Base-by-base conservation (phyloP, 2,329 filamentous ascomycete species). In the Diaporthe sp. region DNA sequence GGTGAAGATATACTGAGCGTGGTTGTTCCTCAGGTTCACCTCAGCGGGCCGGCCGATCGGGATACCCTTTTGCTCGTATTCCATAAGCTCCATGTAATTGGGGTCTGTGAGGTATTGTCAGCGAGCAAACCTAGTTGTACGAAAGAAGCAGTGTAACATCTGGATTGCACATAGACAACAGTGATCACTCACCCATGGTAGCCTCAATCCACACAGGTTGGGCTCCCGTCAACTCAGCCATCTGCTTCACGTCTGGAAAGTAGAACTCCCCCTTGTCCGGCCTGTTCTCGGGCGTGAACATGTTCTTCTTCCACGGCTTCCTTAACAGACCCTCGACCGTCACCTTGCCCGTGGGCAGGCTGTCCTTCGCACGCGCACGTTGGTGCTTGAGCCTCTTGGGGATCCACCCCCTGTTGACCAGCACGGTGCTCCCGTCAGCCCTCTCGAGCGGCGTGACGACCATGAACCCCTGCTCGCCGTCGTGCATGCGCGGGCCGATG, bases 1-100 rank as follows among this genome's bases (percentile, higher is more conserved):
- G 78, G 97, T 99, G 83, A 98, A 97, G 78, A 99, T 99, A 84
- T 99, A 99, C 87, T 98, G 97, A 77, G 94, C 92, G 84, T 99
- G 97, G 84, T 97, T 98, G 82, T 99, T 99, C 82, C 95, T 91
- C 81, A 99, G 86, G 82, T 97, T 97, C 75, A 99, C 96, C 84
- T 97, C 95, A 6, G 97, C 90, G 9, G 94, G 86, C 81, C 96
- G 90, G 19, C 96, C 97, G 81, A 98, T 96, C 2, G 97, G 97
- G 75, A 98, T 92, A 37, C 97, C 97, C 79, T 93, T 94, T 19
- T 89, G 88, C 81, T 94, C 90, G 80, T 95, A 91, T 79, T 96
- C 92, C 81, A 95, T 92, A 76, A 92, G 88, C 78, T 91, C 90
- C 79, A 98, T 85, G 79, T 96, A 88, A 82, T 97, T 94, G 72